Conservation (phyloP, 2,329 filamentous ascomycete genomes). For the Neofusicoccum ribis region DNA sequence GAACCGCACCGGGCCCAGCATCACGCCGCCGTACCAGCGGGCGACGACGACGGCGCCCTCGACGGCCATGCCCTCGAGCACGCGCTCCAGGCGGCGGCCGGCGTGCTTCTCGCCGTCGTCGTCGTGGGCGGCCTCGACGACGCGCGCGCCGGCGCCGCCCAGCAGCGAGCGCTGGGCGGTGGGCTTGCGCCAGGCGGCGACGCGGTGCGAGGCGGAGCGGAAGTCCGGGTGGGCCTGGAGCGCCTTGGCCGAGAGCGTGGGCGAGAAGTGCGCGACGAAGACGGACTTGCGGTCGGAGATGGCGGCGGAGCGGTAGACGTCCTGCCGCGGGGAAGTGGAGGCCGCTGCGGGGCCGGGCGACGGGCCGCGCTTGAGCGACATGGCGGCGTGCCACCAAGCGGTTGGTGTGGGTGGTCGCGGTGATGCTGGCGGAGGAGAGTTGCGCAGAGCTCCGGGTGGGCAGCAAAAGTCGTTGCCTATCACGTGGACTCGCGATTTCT, state of each 20-base stretch:
- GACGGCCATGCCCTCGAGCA: slow-evolving; percentile 47
- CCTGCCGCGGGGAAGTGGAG: slow-evolving; percentile 6
- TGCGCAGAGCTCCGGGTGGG: background rate
- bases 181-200: slow-evolving; percentile 52
- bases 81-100: slow-evolving; percentile 48
- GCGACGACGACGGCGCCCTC: slow-evolving; percentile 53
- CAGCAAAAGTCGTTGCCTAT: no score
- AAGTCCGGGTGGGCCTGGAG: slow-evolving; percentile 49
- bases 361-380: slow-evolving; percentile 35
- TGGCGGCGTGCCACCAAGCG: slow-evolving; percentile 15
- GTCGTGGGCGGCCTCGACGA: slow-evolving; percentile 45
- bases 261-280: slow-evolving; percentile 54
- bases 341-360: background rate
- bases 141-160: slow-evolving; percentile 36
- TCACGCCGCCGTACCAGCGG: slow-evolving; percentile 56
- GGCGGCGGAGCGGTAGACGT: slow-evolving; percentile 47
- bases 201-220: slow-evolving; percentile 50
- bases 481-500: no score
- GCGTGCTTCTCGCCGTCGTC: slow-evolving; percentile 58
- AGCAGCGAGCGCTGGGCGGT: slow-evolving; percentile 48
- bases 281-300: slow-evolving; percentile 54
- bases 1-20: slow-evolving; percentile 55
- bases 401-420: no score
- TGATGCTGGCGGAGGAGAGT: slow-evolving; percentile 31
- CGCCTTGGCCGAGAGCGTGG: slow-evolving; percentile 39